Conservation (phyloP, 2,329 filamentous ascomycete species). For the Neofusicoccum sp. region DNA sequence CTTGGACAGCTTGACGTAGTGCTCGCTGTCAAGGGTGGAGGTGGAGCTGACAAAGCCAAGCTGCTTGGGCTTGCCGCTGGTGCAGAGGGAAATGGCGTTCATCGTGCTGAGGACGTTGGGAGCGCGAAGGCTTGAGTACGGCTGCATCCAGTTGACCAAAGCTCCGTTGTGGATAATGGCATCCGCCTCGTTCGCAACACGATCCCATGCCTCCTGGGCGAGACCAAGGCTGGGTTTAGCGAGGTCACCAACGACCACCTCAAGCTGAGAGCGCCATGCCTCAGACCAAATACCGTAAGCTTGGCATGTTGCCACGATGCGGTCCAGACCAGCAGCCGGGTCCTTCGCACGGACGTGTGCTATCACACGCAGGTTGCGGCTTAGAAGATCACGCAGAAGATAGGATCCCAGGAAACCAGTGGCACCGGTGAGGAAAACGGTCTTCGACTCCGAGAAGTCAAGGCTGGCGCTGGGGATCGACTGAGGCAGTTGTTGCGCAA, state of each 20-base stretch:
- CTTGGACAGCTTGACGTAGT: conserved; percentile 76
- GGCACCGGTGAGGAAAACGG: conserved; percentile 82
- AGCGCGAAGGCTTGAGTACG: conserved; percentile 70
- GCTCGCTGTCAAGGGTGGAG: conserved; percentile 76
- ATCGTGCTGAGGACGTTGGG: conserved; percentile 83
- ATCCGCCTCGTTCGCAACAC: conserved; percentile 67
- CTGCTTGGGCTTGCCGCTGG: conserved; percentile 74
- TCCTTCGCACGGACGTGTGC: conserved; percentile 75
- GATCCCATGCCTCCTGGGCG: conserved; percentile 65
- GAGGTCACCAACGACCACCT: conserved; percentile 73
- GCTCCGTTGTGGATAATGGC: conserved; percentile 79
- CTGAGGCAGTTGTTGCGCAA: conserved; percentile 54
- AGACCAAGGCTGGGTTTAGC: conserved; percentile 73
- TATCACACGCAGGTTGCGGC: conserved; percentile 66
- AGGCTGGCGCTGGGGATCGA: conserved; percentile 33
- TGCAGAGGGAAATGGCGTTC: conserved; percentile 74
- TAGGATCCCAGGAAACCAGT: conserved; percentile 89
- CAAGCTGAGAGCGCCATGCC: conserved; percentile 66
- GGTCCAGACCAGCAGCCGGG: conserved; percentile 60
- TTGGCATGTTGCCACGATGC: conserved; percentile 67
- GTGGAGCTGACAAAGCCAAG: conserved; percentile 85
- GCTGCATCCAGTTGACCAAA: conserved; percentile 53
- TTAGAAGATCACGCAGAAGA: conserved; percentile 73
- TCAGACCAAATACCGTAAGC: conserved; percentile 81
- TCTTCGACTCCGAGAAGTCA: conserved; percentile 48